Conservation (phyloP, 73 alveolate genomes). For the Strombidium stylifer region DNA sequence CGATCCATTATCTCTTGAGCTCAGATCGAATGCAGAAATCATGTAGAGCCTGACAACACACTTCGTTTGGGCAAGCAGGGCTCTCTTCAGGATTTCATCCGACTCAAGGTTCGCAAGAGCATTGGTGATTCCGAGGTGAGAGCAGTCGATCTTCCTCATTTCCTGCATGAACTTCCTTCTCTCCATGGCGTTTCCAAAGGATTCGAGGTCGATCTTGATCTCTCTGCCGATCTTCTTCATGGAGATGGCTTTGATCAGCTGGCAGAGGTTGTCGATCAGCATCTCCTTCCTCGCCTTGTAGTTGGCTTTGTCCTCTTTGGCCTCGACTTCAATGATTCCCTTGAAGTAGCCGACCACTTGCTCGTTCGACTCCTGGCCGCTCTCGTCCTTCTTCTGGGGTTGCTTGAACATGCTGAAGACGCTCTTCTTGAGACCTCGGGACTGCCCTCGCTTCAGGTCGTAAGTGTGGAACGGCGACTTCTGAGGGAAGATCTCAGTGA, state of each 20-base stretch:
- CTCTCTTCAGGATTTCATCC: conserved; percentile 46
- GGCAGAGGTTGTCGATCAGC: conserved; percentile 20
- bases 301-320: conserved; percentile 11
- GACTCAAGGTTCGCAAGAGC: conserved; percentile 25
- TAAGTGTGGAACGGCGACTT: conserved; percentile 40
- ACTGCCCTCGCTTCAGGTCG: conserved; percentile 36
- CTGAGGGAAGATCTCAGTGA: conserved; percentile 50
- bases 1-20: conserved; percentile 89
- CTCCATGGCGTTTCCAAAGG: conserved; percentile 40
- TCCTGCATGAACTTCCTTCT: conserved; percentile 9
- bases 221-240: conserved; percentile 9
- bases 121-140: conserved; percentile 18
- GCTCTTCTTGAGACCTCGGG: conserved; percentile 41
- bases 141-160: conserved; percentile 24
- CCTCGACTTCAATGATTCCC: conserved; percentile 51
- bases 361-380: conserved; percentile 39
- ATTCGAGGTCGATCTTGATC: conserved; percentile 26
- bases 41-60: conserved; percentile 86
- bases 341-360: conserved; percentile 50
- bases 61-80: conserved; percentile 53
- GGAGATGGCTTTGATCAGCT: conserved; percentile 2
- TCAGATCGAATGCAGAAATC: conserved; percentile 77
- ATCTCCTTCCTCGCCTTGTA: conserved; percentile 15
- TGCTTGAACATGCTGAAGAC: conserved; percentile 35
- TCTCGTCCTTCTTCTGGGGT: conserved; percentile 30